Conservation (phyloP, 1,284 basidiomycete genomes). For the Tetrapyrgos nigripes region DNA sequence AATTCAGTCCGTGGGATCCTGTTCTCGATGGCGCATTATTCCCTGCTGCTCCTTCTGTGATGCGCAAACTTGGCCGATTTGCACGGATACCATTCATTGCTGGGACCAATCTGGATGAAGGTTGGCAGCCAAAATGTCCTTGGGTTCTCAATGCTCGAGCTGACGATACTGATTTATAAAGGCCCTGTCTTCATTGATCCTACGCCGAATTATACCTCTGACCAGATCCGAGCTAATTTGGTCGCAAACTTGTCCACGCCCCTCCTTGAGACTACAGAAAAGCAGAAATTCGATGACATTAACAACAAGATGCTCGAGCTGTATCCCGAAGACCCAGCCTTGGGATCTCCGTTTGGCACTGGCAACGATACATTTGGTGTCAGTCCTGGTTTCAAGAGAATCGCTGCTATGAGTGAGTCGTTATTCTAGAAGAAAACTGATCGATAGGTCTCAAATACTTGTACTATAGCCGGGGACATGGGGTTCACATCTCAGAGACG, state of each 20-base stretch:
- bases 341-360: constrained; percentile 28
- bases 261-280: background rate
- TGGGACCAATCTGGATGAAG: constrained; percentile 19
- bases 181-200: constrained; percentile 9
- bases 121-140: background rate
- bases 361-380: constrained; percentile 28
- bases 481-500: constrained; percentile 47
- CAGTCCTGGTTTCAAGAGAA: constrained; percentile 45
- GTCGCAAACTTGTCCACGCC: constrained; percentile 4
- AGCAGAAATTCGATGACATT: constrained; percentile 1
- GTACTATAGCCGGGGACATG: constrained; percentile 42
- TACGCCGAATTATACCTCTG: constrained; percentile 13
- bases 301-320: constrained; percentile 14
- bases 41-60: constrained; percentile 13
- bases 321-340: constrained; percentile 26
- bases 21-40: constrained; percentile 24
- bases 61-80: constrained; percentile 11
- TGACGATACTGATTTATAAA: background rate
- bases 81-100: constrained; percentile 12
- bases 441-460: background rate
- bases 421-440: background rate
- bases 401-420: constrained; percentile 45
- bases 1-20: constrained; percentile 45
- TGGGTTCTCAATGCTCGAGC: background rate
- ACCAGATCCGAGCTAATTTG: constrained; percentile 2